Evolutionary conservation across 73 alveolate species (phyloP).

Genomic region (Paramecium sexaurelia): DNA sequence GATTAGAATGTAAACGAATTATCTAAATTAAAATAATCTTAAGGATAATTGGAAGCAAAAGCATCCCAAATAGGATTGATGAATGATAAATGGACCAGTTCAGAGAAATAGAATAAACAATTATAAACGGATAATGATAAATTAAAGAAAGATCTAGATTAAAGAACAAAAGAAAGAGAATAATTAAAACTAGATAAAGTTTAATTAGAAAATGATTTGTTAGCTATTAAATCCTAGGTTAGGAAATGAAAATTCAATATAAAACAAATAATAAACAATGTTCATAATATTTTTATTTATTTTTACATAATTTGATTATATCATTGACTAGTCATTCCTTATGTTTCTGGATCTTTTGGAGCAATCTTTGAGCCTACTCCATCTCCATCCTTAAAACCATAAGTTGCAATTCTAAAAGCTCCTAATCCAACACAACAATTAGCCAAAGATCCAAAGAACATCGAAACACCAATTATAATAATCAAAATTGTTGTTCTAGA

Average conservation of each 20-base stretch:
- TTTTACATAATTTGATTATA: background rate
- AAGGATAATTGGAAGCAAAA: conserved; percentile 49
- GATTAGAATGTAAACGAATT: conserved; percentile 15
- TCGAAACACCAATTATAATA: background rate
- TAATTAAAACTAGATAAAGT: conserved; percentile 38
- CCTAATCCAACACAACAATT: conserved; percentile 51
- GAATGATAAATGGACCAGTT: background rate
- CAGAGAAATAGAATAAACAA: conserved; percentile 13
- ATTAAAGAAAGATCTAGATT: conserved; percentile 15
- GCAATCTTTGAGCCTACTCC: background rate
- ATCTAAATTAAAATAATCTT: background rate
- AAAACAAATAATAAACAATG: background rate
- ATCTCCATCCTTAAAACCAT: background rate
- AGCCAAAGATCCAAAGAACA: conserved; percentile 50
- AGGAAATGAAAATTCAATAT: background rate
- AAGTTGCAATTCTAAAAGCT: background rate
- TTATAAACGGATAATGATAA: background rate
- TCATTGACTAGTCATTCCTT: too few relatives aligned
- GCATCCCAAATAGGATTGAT: background rate
- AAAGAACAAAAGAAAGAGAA: conserved; percentile 51
- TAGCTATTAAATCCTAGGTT: background rate
- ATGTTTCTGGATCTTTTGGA: background rate
- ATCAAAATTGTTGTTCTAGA: conserved; percentile 27
- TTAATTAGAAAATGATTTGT: conserved; percentile 30
- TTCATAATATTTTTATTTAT: background rate